Conservation (phyloP, 1,139 yeast genomes). For the Candida sp. region DNA sequence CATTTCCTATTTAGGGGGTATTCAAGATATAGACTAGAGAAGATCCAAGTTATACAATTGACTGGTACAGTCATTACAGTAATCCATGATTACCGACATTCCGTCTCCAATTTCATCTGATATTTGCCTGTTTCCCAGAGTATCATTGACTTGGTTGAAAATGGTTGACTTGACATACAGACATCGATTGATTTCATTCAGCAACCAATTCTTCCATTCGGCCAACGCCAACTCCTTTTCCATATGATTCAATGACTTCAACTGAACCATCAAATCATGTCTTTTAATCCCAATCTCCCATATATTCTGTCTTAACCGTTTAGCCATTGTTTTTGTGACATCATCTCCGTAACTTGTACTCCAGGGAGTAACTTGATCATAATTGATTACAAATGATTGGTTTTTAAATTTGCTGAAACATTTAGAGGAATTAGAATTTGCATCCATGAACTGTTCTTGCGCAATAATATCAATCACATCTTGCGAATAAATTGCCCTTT, state of each 20-base stretch:
- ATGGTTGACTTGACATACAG: conserved; percentile 27
- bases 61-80: conserved; percentile 24
- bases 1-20: no score
- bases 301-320: conserved; percentile 44
- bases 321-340: conserved; percentile 28
- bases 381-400: conserved; percentile 36
- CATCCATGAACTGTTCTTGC: not conserved
- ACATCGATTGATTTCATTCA: conserved; percentile 63
- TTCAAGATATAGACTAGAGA: no score
- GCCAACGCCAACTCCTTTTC: conserved; percentile 65
- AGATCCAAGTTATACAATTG: conserved; percentile 6
- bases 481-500: conserved; percentile 59
- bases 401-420: conserved; percentile 38
- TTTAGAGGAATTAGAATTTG: conserved; percentile 10
- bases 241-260: conserved; percentile 64
- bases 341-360: conserved; percentile 21
- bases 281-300: conserved; percentile 70
- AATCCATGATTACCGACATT: conserved; percentile 17
- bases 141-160: conserved; percentile 12
- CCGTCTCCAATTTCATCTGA: conserved; percentile 17
- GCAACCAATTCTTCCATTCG: conserved; percentile 75
- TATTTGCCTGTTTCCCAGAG: conserved; percentile 1
- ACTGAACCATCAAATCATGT: conserved; percentile 69
- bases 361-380: conserved; percentile 19
- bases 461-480: conserved; percentile 52